Base-by-base conservation (phyloP, 2,329 filamentous ascomycete genomes). In the Phialophora verrucosa region DNA sequence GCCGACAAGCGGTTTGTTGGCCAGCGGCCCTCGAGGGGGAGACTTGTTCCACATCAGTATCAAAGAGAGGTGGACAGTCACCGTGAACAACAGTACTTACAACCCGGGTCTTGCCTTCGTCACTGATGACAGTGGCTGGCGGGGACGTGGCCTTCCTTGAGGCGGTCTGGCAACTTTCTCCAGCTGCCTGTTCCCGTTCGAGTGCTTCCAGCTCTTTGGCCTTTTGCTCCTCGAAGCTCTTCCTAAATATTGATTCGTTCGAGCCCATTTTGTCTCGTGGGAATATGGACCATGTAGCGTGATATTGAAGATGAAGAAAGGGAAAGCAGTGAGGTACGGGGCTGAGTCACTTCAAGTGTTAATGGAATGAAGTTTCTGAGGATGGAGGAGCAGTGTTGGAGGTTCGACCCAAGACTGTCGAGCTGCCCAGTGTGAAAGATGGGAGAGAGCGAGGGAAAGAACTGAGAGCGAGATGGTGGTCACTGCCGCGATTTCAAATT, bases 81-180 rank as follows among this genome's bases (percentile, higher is more conserved):
- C 8, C 5, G 4, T 25, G 49, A 27, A 27, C 25, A 51, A 51
- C 14, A 23, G 49, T 17, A 51, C 49, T 23, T 51, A 51, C 49
- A 51, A 25, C 10, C 6, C 14, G 23, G 17, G 38, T 44, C 54
- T 57, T 23, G 54, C 35, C 54, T 25, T 57, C 12, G 31, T 57
- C 54, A 42, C 54, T 42, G 31, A 32, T 57, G 54, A 14, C 23
- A 35, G 31, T 57, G 54, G 23, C 32, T 29, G 49, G 20, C 49
- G 14, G 5, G 11, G 49, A 51, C 12, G 49, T 51, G 49, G 49
- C 10, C 25, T 23, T 29, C 11, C 17, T 12, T 27, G 10, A 3
- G 20, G 49, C 20, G 25, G 20, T n/a, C 2, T 10, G 12, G 11
- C 23, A 11, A 51, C 23, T 51, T 3, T 29, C 20, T 5, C 49